Evolutionary conservation across 257 asterid genomes (phyloP), one percentile per base, ranked within the genome.

Genomic region (Striga asiatica): DNA sequence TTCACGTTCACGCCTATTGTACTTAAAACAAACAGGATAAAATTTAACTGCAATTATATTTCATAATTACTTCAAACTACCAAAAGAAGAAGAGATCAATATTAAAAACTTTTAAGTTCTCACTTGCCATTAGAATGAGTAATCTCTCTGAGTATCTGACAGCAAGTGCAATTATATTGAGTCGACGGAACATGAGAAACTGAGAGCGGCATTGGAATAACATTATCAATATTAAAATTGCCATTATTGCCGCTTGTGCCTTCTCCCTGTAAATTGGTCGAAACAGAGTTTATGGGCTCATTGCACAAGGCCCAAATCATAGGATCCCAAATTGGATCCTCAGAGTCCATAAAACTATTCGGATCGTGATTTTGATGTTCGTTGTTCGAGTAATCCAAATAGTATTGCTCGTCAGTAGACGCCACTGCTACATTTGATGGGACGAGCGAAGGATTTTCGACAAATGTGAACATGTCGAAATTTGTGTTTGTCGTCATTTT

Each of bases 131-230:
- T 69, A 14, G 72, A 61, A 21, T 83, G 97, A 38, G 73, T 71
- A 3, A 89, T 76, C 68, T 81, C 86, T 65, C 97, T 70, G 8
- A 89, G 88, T 11, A 42, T n/a, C 46, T 76, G 85, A 57, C 89
- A 89, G 56, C 68, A 72, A 46, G 62, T 59, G 68, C 96, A 87
- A 18, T 41, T 56, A 46, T 65, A 66, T 6, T 67, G 68, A 57
- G 82, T 38, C 1, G 29, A 53, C 4, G 64, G 68, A 45, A 54
- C 72, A 0, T 76, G 60, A 51, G 65, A 47, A 24, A 24, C 45
- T 0, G 78, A 18, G 19, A 66, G 17, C 19, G 66, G 72, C 66
- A 56, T 20, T 0, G 74, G 62, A 48, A 62, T 39, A 16, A 3
- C 16, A 39, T 68, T 73, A 54, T 34, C 78, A 12, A 46, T 4